Percentiles rank a stretch among this genome's conserved stretches.
These are phyloP conservation scores for Moesziomyces sp. DNA, from an alignment of 1,284 basidiomycete species.

Conservation along the genomic window DNA sequence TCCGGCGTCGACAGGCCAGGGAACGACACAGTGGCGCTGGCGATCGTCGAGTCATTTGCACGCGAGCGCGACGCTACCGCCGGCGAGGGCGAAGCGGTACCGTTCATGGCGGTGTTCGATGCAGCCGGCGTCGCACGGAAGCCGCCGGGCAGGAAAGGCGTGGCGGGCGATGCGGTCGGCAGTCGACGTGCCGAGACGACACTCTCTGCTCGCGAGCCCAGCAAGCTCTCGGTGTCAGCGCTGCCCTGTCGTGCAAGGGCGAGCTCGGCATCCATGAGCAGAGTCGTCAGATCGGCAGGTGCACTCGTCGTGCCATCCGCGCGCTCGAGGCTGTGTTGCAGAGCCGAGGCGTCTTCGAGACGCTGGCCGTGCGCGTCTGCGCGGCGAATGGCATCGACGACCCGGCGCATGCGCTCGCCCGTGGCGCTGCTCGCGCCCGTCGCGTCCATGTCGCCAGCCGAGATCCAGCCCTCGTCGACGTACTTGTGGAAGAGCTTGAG, in stretches of 20 bases:
- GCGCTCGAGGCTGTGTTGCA: constrained; percentile 1
- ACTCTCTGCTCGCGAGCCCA: constrained; percentile 26
- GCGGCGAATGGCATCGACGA: constrained; percentile 32
- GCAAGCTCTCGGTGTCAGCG: constrained; percentile 23
- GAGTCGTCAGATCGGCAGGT: constrained; percentile 24
- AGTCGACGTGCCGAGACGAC: not conserved
- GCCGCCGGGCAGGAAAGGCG: constrained; percentile 43
- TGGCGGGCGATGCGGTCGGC: constrained; percentile 17
- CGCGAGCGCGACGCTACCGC: constrained; percentile 3
- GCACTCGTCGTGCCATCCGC: not conserved
- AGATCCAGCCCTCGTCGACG: constrained; percentile 58
- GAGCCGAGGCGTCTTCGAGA: constrained; percentile 7
- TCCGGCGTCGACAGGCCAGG: constrained; percentile 11
- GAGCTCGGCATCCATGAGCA: constrained; percentile 45
- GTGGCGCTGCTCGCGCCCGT: constrained; percentile 7
- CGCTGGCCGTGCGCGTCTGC: constrained; percentile 9
- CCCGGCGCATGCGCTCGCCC: constrained; percentile 20
- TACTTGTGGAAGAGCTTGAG: constrained; percentile 62
- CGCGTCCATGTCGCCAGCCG: constrained; percentile 18
- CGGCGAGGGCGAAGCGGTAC: constrained; percentile 10
- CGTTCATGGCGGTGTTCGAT: not conserved
- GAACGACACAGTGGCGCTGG: constrained; percentile 9
- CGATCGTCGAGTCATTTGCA: constrained; percentile 3
- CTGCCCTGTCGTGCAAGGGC: constrained; percentile 28
- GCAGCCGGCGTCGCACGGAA: constrained; percentile 31